A percentile compares a stretch with the other conserved stretches of the same genome.
These are phyloP conservation scores for Talaromyces sp. DNA, from an alignment of 2,329 filamentous ascomycete species.

Conservation along the genomic window DNA sequence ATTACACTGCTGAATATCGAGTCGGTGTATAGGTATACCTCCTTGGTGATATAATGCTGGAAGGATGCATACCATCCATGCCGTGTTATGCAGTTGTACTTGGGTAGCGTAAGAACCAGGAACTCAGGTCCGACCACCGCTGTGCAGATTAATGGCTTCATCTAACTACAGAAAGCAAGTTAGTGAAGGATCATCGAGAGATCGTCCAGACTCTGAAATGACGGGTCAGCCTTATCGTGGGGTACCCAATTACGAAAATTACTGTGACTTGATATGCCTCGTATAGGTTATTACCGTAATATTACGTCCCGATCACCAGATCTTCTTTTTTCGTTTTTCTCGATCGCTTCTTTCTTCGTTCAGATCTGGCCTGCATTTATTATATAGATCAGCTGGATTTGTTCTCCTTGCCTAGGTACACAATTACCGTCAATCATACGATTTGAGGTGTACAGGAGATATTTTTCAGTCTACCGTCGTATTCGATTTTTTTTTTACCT, in stretches of 20 bases:
- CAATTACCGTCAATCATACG: neutral
- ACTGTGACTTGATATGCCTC: no score
- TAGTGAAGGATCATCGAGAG: no score
- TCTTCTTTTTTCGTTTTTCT: neutral
- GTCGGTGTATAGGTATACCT: neutral
- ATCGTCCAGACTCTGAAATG: no score
- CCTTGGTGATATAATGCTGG: no score
- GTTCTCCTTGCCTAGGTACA: neutral
- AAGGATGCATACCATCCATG: no score
- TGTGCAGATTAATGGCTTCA: neutral
- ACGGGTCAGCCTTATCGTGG: constrained; percentile 16
- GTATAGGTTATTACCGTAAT: neutral
- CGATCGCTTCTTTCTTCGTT: neutral
- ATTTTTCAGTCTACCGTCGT: neutral
- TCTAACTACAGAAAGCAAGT: no score
- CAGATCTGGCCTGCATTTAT: constrained; percentile 10
- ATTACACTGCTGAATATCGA: neutral
- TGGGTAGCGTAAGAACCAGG: neutral
- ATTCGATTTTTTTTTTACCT: neutral
- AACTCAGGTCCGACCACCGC: neutral
- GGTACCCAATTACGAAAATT: constrained; percentile 3
- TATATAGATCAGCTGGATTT: neutral
- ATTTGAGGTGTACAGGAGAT: neutral
- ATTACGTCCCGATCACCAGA: constrained; percentile 6
- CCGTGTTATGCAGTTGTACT: neutral